A percentile compares a stretch with the other conserved stretches of the same genome.
Evolutionary conservation across 192 early-diverging fungal species (phyloP).

Genomic region (Backusella psychrophila): DNA sequence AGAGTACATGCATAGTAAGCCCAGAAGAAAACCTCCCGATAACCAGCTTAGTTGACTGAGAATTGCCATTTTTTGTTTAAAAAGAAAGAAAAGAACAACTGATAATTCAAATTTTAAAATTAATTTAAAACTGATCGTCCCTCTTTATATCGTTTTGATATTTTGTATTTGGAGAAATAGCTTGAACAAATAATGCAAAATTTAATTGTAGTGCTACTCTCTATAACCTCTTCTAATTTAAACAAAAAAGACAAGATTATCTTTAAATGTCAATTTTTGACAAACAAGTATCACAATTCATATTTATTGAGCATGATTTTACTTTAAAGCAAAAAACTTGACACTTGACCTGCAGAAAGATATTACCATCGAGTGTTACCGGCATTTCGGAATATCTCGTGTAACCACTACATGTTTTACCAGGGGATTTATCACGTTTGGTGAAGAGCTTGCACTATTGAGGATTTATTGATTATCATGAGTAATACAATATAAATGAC

Average conservation of each 20-base stretch:
- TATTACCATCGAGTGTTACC: not conserved
- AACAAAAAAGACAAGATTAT: not conserved
- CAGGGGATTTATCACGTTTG: not conserved
- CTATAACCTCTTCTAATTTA: not conserved
- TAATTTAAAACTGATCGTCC: not conserved
- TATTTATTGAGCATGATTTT: not conserved
- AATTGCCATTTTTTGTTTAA: not conserved
- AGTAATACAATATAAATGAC: not conserved
- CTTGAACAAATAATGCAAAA: not conserved
- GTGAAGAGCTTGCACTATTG: not conserved
- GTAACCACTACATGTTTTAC: not conserved
- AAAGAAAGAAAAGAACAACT: not conserved
- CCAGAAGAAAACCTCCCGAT: not conserved
- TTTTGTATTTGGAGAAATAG: too few species aligned
- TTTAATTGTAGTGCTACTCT: not conserved
- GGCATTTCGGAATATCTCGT: not conserved
- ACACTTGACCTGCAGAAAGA: not conserved
- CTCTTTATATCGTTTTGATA: not conserved
- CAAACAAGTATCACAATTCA: not conserved
- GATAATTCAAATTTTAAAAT: not conserved
- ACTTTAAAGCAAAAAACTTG: not conserved
- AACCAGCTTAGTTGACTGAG: not conserved
- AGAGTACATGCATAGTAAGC: not conserved
- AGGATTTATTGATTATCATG: not conserved
- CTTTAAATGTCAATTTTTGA: constrained; percentile 10